Evolutionary conservation across 2,329 filamentous ascomycete genomes (phyloP).

Genomic region (Fusarium praegraminearum): DNA sequence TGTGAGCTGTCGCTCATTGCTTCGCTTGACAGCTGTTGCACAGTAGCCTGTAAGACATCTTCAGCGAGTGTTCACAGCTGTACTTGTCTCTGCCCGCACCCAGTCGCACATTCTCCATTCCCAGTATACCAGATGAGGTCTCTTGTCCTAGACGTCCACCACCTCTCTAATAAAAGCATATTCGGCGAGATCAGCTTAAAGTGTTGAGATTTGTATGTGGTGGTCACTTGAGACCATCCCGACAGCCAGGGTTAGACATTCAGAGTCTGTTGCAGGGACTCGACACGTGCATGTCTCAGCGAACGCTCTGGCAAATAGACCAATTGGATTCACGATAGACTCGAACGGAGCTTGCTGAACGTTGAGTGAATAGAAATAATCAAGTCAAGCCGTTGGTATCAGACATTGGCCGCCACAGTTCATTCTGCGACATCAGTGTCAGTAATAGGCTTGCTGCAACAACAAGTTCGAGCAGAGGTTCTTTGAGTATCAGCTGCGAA

Average conservation of each 20-base stretch:
- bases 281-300: constrained; percentile 40
- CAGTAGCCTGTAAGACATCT: constrained; percentile 38
- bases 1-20: constrained; percentile 36
- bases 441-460: neutral
- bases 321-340: constrained; percentile 2
- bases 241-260: constrained; percentile 21
- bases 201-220: constrained; percentile 17
- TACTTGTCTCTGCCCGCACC: constrained; percentile 31
- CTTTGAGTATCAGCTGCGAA: neutral
- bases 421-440: neutral
- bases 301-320: neutral
- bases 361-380: neutral
- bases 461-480: neutral
- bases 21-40: constrained; percentile 45
- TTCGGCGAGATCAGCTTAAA: constrained; percentile 14
- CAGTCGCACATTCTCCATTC: constrained; percentile 19
- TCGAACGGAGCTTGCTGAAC: constrained; percentile 11
- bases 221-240: constrained; percentile 32
- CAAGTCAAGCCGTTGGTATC: neutral
- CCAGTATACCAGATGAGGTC: constrained; percentile 17
- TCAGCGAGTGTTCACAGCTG: constrained; percentile 35
- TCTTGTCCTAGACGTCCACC: constrained; percentile 11
- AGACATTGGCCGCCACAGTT: neutral
- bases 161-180: constrained; percentile 5
- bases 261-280: constrained; percentile 24